Percentiles rank a stretch among this genome's conserved stretches.
Conservation (phyloP, 1,284 basidiomycete species). For the Quambalaria eucalypti region DNA sequence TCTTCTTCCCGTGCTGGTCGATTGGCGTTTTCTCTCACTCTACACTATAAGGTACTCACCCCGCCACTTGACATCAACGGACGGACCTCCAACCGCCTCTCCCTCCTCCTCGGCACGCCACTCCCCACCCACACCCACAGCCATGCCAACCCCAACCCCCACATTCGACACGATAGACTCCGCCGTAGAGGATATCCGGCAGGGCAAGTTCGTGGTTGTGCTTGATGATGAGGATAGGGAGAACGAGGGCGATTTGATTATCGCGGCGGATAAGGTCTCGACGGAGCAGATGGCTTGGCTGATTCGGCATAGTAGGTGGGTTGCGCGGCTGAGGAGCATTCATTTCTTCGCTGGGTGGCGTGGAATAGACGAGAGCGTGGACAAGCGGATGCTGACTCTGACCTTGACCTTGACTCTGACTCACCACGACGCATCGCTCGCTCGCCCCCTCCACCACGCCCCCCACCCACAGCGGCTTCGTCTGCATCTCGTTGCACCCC, state of each 20-base stretch:
- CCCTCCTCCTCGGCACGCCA: not conserved
- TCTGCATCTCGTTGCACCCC: conserved; percentile 77
- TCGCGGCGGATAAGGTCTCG: conserved; percentile 53
- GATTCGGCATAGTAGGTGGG: conserved; percentile 64
- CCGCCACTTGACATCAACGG: no score
- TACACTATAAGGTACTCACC: no score
- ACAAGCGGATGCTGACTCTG: no score
- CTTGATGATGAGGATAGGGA: conserved; percentile 45
- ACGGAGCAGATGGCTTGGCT: conserved; percentile 99
- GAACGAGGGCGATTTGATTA: conserved; percentile 45
- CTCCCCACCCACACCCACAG: not conserved
- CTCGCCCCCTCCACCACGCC: not conserved
- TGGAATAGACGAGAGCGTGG: not conserved
- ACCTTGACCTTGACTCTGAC: no score
- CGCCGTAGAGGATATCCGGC: conserved; percentile 24
- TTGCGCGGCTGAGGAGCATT: not conserved
- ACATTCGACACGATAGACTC: conserved; percentile 32
- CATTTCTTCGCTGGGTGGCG: not conserved
- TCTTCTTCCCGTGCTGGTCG: no score
- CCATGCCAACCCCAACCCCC: not conserved
- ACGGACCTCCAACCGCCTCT: no score
- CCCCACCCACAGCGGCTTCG: conserved; percentile 66
- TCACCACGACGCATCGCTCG: not conserved
- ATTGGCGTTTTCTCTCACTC: no score
- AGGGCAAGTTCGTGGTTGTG: conserved; percentile 42